These are phyloP conservation scores for Vitis riparia DNA, from an alignment of 164 flowering plant species.

Conservation along the genomic window DNA sequence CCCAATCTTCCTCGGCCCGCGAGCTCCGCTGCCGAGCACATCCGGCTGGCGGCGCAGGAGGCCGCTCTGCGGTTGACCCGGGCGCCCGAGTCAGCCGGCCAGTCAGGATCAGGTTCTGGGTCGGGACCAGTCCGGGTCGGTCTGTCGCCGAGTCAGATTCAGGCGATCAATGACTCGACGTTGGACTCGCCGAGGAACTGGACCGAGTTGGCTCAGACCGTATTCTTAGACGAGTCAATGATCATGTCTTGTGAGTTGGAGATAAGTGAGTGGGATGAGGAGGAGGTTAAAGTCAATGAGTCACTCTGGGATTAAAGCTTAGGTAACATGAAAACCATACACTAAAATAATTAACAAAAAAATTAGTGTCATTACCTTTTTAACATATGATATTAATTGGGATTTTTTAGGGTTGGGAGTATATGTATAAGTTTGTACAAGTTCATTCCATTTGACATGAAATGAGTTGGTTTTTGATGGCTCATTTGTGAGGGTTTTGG, in stretches of 20 bases:
- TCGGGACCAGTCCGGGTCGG: slow-evolving; percentile 30
- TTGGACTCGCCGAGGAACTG: slow-evolving; percentile 68
- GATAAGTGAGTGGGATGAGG: slow-evolving; percentile 7
- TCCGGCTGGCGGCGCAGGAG: slow-evolving; percentile 26
- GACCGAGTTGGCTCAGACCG: slow-evolving; percentile 35
- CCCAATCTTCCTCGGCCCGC: slow-evolving; percentile 18
- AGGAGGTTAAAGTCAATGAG: too few species aligned
- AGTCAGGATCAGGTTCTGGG: background rate
- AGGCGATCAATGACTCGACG: slow-evolving; percentile 64
- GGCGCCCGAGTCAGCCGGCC: background rate
- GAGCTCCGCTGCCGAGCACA: slow-evolving; percentile 13
- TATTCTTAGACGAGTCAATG: slow-evolving; percentile 8
- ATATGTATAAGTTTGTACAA: too few species aligned
- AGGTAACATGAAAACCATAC: too few species aligned
- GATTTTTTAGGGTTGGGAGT: too few species aligned
- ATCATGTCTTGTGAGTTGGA: slow-evolving; percentile 5
- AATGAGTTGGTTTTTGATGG: background rate
- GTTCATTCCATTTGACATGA: background rate
- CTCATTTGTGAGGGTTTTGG: background rate
- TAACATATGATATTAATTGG: too few species aligned
- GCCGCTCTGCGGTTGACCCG: slow-evolving; percentile 7
- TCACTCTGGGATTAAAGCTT: too few species aligned
- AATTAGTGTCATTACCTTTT: too few species aligned
- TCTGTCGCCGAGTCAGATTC: slow-evolving; percentile 49
- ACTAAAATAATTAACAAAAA: too few species aligned